Percentiles rank a stretch among this genome's conserved stretches.
These are phyloP conservation scores for Geopyxis carbonaria DNA, from an alignment of 495 filamentous ascomycete genomes.

Conservation along the genomic window DNA sequence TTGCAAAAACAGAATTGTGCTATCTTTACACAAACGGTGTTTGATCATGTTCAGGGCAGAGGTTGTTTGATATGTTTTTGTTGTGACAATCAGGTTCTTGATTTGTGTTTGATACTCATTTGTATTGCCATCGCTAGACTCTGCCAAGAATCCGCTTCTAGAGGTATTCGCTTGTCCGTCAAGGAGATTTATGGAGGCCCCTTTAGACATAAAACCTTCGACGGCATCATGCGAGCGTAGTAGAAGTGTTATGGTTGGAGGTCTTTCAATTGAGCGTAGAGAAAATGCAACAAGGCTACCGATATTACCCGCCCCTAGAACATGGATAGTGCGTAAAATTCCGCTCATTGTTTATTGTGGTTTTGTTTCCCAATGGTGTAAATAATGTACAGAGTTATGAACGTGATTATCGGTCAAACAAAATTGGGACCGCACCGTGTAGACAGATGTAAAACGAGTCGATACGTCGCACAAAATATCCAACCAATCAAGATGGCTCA, in stretches of 20 bases:
- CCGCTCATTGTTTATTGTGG: too few relatives aligned
- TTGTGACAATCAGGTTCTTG: conserved; percentile 58
- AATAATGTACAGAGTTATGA: too few relatives aligned
- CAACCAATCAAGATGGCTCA: too few relatives aligned
- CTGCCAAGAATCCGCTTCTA: conserved; percentile 28
- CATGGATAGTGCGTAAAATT: too few relatives aligned
- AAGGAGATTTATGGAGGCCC: conserved; percentile 13
- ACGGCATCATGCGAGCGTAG: conserved; percentile 29
- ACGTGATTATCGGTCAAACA: too few relatives aligned
- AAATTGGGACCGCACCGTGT: too few relatives aligned
- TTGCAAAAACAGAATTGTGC: conserved; percentile 64
- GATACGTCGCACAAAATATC: too few relatives aligned
- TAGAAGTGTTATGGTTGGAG: conserved; percentile 32
- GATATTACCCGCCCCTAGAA: conserved; percentile 41
- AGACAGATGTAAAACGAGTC: too few relatives aligned
- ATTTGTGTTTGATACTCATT: conserved; percentile 29
- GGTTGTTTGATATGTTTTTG: conserved; percentile 40
- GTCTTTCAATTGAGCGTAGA: conserved; percentile 26
- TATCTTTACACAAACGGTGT: conserved; percentile 49
- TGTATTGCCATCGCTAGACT: conserved; percentile 16
- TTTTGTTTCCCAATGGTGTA: too few relatives aligned
- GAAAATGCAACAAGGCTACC: conserved; percentile 36
- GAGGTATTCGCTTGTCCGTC: conserved; percentile 25
- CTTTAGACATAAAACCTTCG: conserved; percentile 26
- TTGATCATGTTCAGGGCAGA: conserved; percentile 39